A percentile compares a stretch with the other conserved stretches of the same genome.
Conservation (phyloP, 176 grass and related monocot genomes). For the Ensete glaucum region DNA sequence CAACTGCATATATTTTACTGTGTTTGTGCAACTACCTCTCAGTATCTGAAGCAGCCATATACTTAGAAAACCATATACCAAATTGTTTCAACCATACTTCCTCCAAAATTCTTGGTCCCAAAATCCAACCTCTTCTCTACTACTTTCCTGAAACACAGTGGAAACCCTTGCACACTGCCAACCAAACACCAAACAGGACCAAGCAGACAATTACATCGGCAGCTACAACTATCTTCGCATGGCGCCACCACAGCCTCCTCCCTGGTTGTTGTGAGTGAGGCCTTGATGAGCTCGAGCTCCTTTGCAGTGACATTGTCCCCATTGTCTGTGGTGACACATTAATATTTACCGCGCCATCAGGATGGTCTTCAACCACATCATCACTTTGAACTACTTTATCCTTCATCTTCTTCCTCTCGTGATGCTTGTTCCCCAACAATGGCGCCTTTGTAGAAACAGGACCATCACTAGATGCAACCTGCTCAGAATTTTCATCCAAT, state of each 20-base stretch:
- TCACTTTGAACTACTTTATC: constrained; percentile 21
- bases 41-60: too few relatives aligned
- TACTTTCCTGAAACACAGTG: constrained; percentile 41
- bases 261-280: constrained; percentile 31
- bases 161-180: constrained; percentile 76
- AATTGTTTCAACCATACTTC: neutral
- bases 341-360: constrained; percentile 32
- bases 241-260: constrained; percentile 41
- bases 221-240: constrained; percentile 56
- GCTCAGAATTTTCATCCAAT: constrained; percentile 31
- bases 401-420: constrained; percentile 37
- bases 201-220: constrained; percentile 51
- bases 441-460: constrained; percentile 55
- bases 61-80: neutral
- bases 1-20: too few relatives aligned
- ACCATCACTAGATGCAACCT: constrained; percentile 14
- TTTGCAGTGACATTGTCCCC: constrained; percentile 38
- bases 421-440: constrained; percentile 38
- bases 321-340: constrained; percentile 37
- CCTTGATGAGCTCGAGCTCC: constrained; percentile 40
- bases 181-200: constrained; percentile 58
- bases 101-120: too few relatives aligned
- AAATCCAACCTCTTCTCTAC: neutral
- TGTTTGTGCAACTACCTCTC: too few relatives aligned
- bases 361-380: constrained; percentile 22